Evolutionary conservation across 2,329 filamentous ascomycete species (phyloP), one percentile per base, ranked within the genome.

Genomic region (Domatiomyces catenatus): DNA sequence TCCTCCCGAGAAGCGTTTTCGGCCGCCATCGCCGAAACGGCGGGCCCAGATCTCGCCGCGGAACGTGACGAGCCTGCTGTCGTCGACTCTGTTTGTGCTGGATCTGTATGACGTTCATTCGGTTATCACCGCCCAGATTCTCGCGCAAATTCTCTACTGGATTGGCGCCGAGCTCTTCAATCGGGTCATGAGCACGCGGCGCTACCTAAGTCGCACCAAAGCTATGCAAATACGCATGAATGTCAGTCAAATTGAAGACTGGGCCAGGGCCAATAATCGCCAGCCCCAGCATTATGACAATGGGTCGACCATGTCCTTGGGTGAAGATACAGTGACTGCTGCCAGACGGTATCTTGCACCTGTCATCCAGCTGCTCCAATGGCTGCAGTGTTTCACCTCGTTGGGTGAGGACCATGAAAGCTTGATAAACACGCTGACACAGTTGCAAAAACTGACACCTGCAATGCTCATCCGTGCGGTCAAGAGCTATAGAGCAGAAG

Each of bases 151-250:
- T 1, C 75, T 96, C 44, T 98, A 95, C 69, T 98, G 92, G 92
- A 76, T 98, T 15, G 86, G 89, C 5, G 86, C 90, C 0, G 92
- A 98, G 67, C 78, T 96, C 7, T 98, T 98, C 71, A 98, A 98
- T 66, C 84, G 90, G 52, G 86, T 98, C 66, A 94, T 98, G 86
- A 90, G 86, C 26, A 95, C 93, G 62, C 80, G 87, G 57, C 89
- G 90, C 64, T 98, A 95, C 62, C 75, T 98, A 8, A 90, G 92
- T 5, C 79, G 92, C 49, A 98, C 92, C 17, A 98, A 98, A 67
- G 92, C 92, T 2, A 98, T 98, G 92, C 92, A 98, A 66, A 96
- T 98, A 60, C 86, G 92, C 58, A 96, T 98, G 89, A 98, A 98
- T 64, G 81, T 98, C 5, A 96, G 92, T 0, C 83, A 82, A 6